Percentiles rank a stretch among this genome's conserved stretches.
These are phyloP conservation scores for Pyrus betulifolia DNA, from an alignment of 306 rosid species.

Conservation along the genomic window DNA sequence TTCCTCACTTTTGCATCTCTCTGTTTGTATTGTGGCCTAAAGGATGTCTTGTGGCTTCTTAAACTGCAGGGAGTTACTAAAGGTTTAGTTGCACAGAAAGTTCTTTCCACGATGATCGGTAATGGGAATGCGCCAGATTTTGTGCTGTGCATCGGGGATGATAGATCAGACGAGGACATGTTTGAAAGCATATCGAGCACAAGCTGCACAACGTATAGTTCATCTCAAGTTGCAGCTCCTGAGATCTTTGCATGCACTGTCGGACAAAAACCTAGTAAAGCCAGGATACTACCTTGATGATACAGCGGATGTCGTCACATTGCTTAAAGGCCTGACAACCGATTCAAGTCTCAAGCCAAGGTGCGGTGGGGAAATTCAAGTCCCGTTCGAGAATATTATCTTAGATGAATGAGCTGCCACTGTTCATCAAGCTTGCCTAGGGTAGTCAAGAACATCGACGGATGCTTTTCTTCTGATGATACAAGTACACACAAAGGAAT, in stretches of 20 bases:
- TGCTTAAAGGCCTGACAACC: constrained; percentile 48
- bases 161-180: constrained; percentile 82
- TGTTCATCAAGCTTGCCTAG: neutral
- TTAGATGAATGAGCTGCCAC: constrained; percentile 13
- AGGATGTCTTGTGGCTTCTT: constrained; percentile 8
- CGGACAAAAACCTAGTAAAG: constrained; percentile 85
- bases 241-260: constrained; percentile 82
- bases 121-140: constrained; percentile 50
- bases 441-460: neutral
- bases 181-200: constrained; percentile 60
- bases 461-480: constrained; percentile 3
- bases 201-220: constrained; percentile 23
- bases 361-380: constrained; percentile 20
- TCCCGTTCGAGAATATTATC: constrained; percentile 25
- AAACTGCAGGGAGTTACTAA: constrained; percentile 55
- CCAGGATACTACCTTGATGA: constrained; percentile 72
- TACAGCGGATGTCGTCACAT: constrained; percentile 38
- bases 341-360: constrained; percentile 27
- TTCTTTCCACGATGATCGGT: constrained; percentile 41
- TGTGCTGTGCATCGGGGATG: constrained; percentile 79
- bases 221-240: constrained; percentile 29
- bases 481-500: neutral
- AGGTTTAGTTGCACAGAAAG: constrained; percentile 56
- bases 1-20: neutral
- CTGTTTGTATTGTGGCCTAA: neutral